phyloP scores from a whole-genome alignment of 2,329 filamentous ascomycete species.

The Neofusicoccum kwambonambiense region DNA sequence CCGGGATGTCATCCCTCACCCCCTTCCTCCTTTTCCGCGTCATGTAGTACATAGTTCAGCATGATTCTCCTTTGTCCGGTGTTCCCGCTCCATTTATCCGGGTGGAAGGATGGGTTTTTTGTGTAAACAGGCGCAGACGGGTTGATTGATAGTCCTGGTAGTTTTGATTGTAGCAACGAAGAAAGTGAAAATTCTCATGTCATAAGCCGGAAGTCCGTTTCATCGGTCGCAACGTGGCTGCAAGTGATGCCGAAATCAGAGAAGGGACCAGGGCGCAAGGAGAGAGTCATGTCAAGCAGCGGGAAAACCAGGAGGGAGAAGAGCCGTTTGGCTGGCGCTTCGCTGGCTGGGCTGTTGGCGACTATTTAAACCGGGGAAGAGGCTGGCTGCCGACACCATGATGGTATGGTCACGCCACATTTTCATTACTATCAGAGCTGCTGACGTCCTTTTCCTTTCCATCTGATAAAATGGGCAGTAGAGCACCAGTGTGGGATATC shows the following conservation, averaged over 20 bases:
- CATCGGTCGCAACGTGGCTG: not conserved
- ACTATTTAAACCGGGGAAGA: not conserved
- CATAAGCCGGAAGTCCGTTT: not conserved
- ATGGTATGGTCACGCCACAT: constrained; percentile 16
- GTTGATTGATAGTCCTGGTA: constrained; percentile 3
- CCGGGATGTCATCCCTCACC: not conserved
- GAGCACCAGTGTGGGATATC: not conserved
- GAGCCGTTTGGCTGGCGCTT: not conserved
- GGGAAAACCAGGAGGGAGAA: not conserved
- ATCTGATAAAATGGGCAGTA: not conserved
- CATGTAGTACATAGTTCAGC: constrained; percentile 2
- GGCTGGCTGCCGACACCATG: not conserved
- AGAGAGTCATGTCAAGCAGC: not conserved
- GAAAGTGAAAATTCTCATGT: constrained; percentile 4
- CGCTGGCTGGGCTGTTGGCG: not conserved
- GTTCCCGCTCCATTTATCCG: not conserved
- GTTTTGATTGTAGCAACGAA: not conserved
- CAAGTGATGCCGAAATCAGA: not conserved
- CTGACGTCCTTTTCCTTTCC: not conserved
- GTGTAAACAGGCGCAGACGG: not conserved
- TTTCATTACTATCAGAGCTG: not conserved
- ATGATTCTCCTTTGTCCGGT: constrained; percentile 12
- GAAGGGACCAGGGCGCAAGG: not conserved
- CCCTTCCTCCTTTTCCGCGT: not conserved
- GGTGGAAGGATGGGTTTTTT: not conserved